Percentiles rank a stretch among this genome's conserved stretches.
These are phyloP conservation scores for Aplosporella prunicola DNA, from an alignment of 2,329 filamentous ascomycete species.

Conservation along the genomic window DNA sequence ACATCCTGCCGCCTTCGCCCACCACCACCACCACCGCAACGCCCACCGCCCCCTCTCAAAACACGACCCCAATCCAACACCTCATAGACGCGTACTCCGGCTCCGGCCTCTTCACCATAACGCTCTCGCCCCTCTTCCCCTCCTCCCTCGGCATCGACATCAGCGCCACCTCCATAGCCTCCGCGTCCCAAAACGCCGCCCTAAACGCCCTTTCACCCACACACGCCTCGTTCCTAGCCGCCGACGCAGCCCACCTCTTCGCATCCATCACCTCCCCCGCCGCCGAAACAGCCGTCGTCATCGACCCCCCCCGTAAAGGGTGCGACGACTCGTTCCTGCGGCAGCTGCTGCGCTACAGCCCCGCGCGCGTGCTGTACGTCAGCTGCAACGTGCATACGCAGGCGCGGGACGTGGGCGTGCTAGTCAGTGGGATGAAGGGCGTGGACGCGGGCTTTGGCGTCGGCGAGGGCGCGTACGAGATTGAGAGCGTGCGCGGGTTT, in stretches of 20 bases:
- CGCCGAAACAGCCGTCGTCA: slow-evolving; percentile 81
- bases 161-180: slow-evolving; percentile 64
- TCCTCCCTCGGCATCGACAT: slow-evolving; percentile 88
- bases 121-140: slow-evolving; percentile 70
- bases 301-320: slow-evolving; percentile 94
- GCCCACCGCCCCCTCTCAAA: too few species aligned
- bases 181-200: slow-evolving; percentile 66
- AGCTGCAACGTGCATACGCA: slow-evolving; percentile 98
- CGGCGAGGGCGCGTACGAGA: slow-evolving; percentile 53
- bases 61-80: slow-evolving; percentile 68
- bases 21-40: slow-evolving; percentile 16
- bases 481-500: slow-evolving; percentile 86
- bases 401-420: slow-evolving; percentile 79
- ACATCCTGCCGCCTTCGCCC: slow-evolving; percentile 50
- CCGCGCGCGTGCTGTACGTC: slow-evolving; percentile 79
- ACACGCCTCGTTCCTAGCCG: slow-evolving; percentile 76
- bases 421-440: slow-evolving; percentile 60
- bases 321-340: slow-evolving; percentile 76
- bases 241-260: slow-evolving; percentile 80
- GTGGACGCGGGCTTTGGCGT: slow-evolving; percentile 25
- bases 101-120: slow-evolving; percentile 94
- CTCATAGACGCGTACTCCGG: slow-evolving; percentile 97
- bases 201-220: slow-evolving; percentile 60
- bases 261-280: slow-evolving; percentile 61
- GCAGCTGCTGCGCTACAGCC: slow-evolving; percentile 71